Percentiles rank a stretch among this genome's conserved stretches.
Conservation (phyloP, 1,284 basidiomycete species). For the Coniferiporia weirii region DNA sequence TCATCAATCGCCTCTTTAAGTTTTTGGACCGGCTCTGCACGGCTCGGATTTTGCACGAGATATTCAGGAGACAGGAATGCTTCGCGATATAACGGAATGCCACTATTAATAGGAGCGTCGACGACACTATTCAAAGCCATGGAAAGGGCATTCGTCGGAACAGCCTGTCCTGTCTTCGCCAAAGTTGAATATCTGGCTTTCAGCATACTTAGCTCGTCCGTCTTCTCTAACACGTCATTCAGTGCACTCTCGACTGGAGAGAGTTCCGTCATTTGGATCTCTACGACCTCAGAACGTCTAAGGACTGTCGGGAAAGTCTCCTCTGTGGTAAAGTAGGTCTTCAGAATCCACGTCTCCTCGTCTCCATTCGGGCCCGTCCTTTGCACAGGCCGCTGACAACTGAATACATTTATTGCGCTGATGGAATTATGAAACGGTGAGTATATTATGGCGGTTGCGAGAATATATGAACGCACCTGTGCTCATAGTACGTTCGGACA, state of each 20-base stretch:
- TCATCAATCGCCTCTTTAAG: constrained; percentile 75
- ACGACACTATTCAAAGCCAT: constrained; percentile 87
- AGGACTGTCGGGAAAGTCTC: constrained; percentile 91
- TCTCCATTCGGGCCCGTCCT: constrained; percentile 54
- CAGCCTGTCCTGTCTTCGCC: constrained; percentile 67
- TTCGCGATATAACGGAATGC: constrained; percentile 73
- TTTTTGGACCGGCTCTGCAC: constrained; percentile 64
- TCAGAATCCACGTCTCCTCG: constrained; percentile 86
- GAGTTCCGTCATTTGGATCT: constrained; percentile 69
- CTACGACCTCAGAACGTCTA: constrained; percentile 85
- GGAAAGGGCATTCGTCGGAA: constrained; percentile 80
- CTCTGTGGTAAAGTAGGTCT: constrained; percentile 82
- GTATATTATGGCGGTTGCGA: constrained; percentile 7
- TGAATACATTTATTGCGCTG: constrained; percentile 80
- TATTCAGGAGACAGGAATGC: constrained; percentile 77
- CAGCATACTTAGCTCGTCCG: constrained; percentile 67
- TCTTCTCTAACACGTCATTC: constrained; percentile 73
- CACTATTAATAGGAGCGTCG: constrained; percentile 75
- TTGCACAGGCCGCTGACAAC: constrained; percentile 65
- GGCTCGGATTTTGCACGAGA: constrained; percentile 61
- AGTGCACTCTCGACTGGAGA: constrained; percentile 86
- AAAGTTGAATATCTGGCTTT: constrained; percentile 70
- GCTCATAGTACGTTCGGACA: constrained; percentile 84
- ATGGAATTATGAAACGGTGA: background rate
- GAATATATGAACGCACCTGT: constrained; percentile 47